Percentiles rank a stretch among this genome's conserved stretches.
Conservation (phyloP, 148 eudicot species). For the Spergularia marina region DNA sequence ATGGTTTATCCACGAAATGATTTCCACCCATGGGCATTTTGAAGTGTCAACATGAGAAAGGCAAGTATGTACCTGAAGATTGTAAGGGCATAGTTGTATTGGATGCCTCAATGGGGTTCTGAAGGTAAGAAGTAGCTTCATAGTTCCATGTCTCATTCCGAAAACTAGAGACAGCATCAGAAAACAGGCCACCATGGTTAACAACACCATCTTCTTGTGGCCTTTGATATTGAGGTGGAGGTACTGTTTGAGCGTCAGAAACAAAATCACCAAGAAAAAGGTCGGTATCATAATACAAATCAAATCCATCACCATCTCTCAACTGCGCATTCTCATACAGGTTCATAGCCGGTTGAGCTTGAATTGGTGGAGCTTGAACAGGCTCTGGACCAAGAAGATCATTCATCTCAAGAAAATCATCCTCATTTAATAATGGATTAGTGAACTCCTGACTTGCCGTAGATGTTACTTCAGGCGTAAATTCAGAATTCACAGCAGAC, state of each 20-base stretch:
- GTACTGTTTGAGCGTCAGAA: conserved; percentile 19
- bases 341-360: conserved; percentile 14
- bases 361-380: conserved; percentile 36
- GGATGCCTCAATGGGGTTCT: conserved; percentile 28
- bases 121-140: conserved; percentile 26
- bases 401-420: conserved; percentile 66
- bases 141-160: conserved; percentile 35
- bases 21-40: conserved; percentile 15
- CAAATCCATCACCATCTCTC: conserved; percentile 50
- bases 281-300: conserved; percentile 46
- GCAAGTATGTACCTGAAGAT: conserved; percentile 53
- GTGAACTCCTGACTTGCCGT: not conserved
- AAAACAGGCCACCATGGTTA: conserved; percentile 3
- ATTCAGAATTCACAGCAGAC: conserved; percentile 24
- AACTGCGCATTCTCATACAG: conserved; percentile 23
- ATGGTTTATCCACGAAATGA: not conserved
- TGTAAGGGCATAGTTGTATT: conserved; percentile 29
- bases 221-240: conserved; percentile 21
- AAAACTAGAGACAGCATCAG: conserved; percentile 15
- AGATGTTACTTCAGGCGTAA: not conserved
- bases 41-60: conserved; percentile 19
- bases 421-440: conserved; percentile 26
- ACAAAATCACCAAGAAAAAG: conserved; percentile 36
- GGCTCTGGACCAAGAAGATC: conserved; percentile 63
- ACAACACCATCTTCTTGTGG: conserved; percentile 10